Evolutionary conservation across 2,329 filamentous ascomycete genomes (phyloP), one percentile per base, ranked within the genome.

Genomic region (Scedosporium minutisporum): DNA sequence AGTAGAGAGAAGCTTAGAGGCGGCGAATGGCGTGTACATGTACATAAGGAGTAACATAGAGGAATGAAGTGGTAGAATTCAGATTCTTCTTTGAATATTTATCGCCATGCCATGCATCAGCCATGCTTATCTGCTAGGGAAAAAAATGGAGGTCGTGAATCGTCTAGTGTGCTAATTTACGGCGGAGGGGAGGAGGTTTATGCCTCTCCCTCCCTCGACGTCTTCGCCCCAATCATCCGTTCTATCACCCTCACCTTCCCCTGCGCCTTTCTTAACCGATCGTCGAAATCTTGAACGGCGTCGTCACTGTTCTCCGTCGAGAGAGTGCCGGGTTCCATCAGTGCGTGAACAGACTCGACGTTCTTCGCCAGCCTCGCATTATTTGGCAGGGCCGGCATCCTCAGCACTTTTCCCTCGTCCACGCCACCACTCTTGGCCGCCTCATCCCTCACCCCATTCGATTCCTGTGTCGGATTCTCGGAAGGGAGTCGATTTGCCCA

Each of bases 211-310:
- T 33, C 59, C 44, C 51, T 61, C 14, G 44, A 29, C 4, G 60
- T 59, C 64, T 60, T 65, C 69, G 80, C 80, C 0, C 78, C 78
- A 1, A 82, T 70, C 67, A 90, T 86, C 64, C 87, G 87, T 73
- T 95, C 89, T 55, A 97, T 86, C 57, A 99, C 83, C 75, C 93
- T 96, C 1, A 85, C 84, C 72, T 96, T 97, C 3, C 89, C 89
- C 67, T 86, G 84, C 3, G 92, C 93, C 66, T 90, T 84, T 75
- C 93, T 95, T 46, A 96, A 71, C 12, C 93, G 82, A 72, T 97
- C 91, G 69, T 99, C 95, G 70, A 96, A 93, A 69, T 97, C 93
- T 60, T 89, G 88, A 23, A 99, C 92, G 0, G 88, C 87, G 57
- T 96, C 91, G 71, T 97, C 93, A 4, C 85, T 88, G 71, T 99